Base-by-base conservation (phyloP, 306 rosid species). In the Cajanus cajan region DNA sequence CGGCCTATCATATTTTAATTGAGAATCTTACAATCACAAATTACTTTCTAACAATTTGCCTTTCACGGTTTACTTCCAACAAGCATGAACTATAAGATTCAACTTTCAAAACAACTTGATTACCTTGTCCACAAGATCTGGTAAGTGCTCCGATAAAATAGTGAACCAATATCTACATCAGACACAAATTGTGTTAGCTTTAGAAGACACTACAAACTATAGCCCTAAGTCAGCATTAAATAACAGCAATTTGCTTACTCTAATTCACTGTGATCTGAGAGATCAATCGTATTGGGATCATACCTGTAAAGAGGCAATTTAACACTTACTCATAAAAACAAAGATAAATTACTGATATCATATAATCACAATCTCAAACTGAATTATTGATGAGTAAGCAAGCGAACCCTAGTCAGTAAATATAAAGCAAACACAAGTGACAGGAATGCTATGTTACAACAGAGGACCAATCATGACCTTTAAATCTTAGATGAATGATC, bases 261-360 rank as follows among this genome's bases (percentile, higher is more conserved):
- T 74, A 96, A 82, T 87, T 96, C 99, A 71, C 86, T 70, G 72
- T 68, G 94, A 84, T 93, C 93, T 43, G 96, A 82, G 34, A 96
- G 98, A 87, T 96, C 99, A 80, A 96, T 93, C 14, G 99, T 96
- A 67, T 96, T 93, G 58, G 99, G 99, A 73, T 96, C 99, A 76
- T 96, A 96, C 88, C 99, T 96, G 92, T 59, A 85, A 45, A 65
- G 19, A 67, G 50, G 33, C 18, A 84, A 73, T 74, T 80, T 18
- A 71, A 78, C 45, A 78, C 52, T 59, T 47, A 8, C 52, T 28
- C 52, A 25, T 28, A 59, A 22, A 8, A 59, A 25, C 6, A 1
- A 59, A 59, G 19, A 59, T 41, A 55, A 13, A 76, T 67, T 21
- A 66, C 16, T n/a, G 11, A 74, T 52, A 55, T 57, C 68, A 63